A percentile compares a stretch with the other conserved stretches of the same genome.
Evolutionary conservation across 495 filamentous ascomycete species (phyloP).

Genomic region (Choiromyces venosus): DNA sequence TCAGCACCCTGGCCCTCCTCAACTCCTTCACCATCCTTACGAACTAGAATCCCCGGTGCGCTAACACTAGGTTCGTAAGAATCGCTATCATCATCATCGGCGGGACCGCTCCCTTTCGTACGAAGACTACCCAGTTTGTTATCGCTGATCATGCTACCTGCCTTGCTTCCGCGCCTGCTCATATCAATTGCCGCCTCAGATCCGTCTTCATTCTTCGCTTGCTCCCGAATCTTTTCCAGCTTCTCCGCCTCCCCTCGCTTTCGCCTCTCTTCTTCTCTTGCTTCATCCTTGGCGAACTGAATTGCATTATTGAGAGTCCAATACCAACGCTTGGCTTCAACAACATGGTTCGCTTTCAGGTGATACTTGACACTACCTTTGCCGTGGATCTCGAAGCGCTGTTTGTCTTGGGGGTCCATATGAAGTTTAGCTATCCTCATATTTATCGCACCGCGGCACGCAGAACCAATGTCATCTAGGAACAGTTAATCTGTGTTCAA

Average conservation of each 20-base stretch:
- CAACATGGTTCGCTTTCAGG: slow-evolving; percentile 91
- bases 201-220: slow-evolving; percentile 32
- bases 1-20: slow-evolving; percentile 34
- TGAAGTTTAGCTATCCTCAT: slow-evolving; percentile 91
- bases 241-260: slow-evolving; percentile 67
- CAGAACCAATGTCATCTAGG: slow-evolving; percentile 78
- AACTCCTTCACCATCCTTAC: slow-evolving; percentile 2
- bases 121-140: slow-evolving; percentile 17
- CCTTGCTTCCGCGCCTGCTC: slow-evolving; percentile 15
- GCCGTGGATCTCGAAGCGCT: slow-evolving; percentile 91
- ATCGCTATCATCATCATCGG: slow-evolving; percentile 34
- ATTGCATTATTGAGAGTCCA: slow-evolving; percentile 99
- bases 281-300: slow-evolving; percentile 96
- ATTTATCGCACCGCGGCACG: slow-evolving; percentile 95
- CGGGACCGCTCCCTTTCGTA: slow-evolving; percentile 11
- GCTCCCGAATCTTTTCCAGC: slow-evolving; percentile 57
- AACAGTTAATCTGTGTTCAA: neutral
- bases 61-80: slow-evolving; percentile 57
- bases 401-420: slow-evolving; percentile 96
- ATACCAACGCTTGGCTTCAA: slow-evolving; percentile 90
- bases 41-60: slow-evolving; percentile 45
- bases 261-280: slow-evolving; percentile 74
- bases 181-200: slow-evolving; percentile 9
- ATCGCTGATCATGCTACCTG: slow-evolving; percentile 11
- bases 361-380: slow-evolving; percentile 99